Conservation (phyloP, 176 grass and related monocot genomes). For the Zoysia pacifica region DNA sequence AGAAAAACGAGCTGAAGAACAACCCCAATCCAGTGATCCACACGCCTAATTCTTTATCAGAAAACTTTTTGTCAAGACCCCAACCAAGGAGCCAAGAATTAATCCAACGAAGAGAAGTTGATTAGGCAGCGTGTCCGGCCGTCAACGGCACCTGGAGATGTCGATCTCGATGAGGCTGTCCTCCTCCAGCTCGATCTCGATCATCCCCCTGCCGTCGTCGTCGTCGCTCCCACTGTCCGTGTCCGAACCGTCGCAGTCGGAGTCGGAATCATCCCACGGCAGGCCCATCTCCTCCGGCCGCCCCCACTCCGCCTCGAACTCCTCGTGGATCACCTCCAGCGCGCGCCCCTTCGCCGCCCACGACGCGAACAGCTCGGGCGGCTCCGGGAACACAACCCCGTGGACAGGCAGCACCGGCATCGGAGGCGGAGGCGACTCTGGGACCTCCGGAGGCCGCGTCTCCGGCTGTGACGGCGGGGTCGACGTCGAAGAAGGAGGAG, state of each 20-base stretch:
- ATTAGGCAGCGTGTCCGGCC: constrained; percentile 1
- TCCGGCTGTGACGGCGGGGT: not conserved
- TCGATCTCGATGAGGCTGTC: constrained; percentile 84
- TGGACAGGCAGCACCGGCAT: not conserved
- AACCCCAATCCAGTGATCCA: constrained; percentile 19
- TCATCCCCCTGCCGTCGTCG: constrained; percentile 44
- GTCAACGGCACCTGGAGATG: constrained; percentile 64
- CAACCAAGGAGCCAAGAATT: constrained; percentile 18
- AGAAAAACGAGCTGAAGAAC: not conserved
- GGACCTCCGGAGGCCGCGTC: not conserved
- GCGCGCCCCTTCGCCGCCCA: constrained; percentile 51
- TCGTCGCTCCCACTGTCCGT: constrained; percentile 24
- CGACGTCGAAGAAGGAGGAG: not conserved
- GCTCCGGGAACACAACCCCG: constrained; percentile 19
- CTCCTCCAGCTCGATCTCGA: constrained; percentile 74
- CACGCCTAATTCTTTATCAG: constrained; percentile 15
- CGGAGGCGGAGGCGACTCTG: too few species aligned
- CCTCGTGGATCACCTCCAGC: constrained; percentile 86
- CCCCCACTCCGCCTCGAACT: constrained; percentile 61
- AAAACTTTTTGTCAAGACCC: constrained; percentile 10
- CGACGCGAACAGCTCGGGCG: constrained; percentile 46
- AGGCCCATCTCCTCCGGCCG: constrained; percentile 50
- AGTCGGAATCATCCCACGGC: constrained; percentile 32
- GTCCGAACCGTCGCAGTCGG: constrained; percentile 39
- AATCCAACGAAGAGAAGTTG: not conserved